A percentile compares a stretch with the other conserved stretches of the same genome.
These are phyloP conservation scores for Hibiscus mutabilis DNA, from an alignment of 345 rosid species.

Conservation along the genomic window DNA sequence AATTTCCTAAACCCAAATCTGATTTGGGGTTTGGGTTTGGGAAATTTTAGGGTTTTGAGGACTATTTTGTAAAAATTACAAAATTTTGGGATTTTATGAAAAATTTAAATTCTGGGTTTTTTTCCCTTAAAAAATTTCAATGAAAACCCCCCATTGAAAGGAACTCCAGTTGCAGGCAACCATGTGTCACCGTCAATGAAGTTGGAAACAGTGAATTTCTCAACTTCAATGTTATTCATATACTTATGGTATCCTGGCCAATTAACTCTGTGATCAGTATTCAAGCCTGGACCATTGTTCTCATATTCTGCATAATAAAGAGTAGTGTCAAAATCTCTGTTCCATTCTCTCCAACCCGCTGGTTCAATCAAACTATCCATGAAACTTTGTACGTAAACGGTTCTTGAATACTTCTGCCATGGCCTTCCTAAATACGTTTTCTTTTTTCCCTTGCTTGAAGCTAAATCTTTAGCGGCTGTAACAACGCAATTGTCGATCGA, in stretches of 20 bases:
- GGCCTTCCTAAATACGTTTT: conserved; percentile 48
- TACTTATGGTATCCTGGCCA: not conserved
- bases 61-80: too few relatives aligned
- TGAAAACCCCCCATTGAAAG: not conserved
- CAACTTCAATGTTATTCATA: not conserved
- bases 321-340: conserved; percentile 30
- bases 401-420: conserved; percentile 46
- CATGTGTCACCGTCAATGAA: not conserved
- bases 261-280: not conserved
- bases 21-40: too few relatives aligned
- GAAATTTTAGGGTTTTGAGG: too few relatives aligned
- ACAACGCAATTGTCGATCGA: conserved; percentile 60
- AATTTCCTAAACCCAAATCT: too few relatives aligned
- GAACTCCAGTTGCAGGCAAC: not conserved
- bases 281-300: not conserved
- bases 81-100: too few relatives aligned
- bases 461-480: conserved; percentile 50
- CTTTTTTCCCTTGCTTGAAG: conserved; percentile 30
- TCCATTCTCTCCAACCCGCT: conserved; percentile 44
- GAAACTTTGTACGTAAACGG: not conserved
- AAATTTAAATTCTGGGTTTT: too few relatives aligned
- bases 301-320: not conserved
- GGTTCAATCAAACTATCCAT: conserved; percentile 4
- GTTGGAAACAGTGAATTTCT: not conserved
- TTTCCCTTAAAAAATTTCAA: too few relatives aligned